These are phyloP conservation scores for Microsporum ferrugineum DNA, from an alignment of 2,329 filamentous ascomycete genomes.

Conservation along the genomic window DNA sequence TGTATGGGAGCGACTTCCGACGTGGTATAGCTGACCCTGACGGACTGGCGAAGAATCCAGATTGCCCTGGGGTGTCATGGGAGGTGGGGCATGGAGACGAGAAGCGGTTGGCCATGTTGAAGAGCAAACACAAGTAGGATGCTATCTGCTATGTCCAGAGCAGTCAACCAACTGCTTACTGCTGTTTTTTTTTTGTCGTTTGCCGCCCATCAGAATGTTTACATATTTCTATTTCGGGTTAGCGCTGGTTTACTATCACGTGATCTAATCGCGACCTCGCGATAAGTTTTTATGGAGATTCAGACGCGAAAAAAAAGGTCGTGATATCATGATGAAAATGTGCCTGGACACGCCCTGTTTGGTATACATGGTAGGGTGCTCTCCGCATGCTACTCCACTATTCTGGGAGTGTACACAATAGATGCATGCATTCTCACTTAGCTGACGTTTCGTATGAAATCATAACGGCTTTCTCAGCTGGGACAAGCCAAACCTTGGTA, in stretches of 20 bases:
- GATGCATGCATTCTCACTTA: too few species aligned
- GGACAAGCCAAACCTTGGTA: neutral
- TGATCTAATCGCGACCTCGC: neutral
- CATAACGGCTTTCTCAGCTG: neutral
- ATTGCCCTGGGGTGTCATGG: constrained; percentile 34
- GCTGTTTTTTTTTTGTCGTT: neutral
- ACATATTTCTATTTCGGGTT: constrained; percentile 6
- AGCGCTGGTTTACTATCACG: neutral
- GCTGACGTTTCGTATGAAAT: neutral
- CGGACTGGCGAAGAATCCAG: constrained; percentile 27
- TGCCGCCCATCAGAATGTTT: neutral
- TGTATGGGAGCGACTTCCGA: neutral
- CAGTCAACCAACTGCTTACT: neutral
- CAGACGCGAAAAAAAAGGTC: neutral
- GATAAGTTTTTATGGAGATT: neutral
- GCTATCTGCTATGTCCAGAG: neutral
- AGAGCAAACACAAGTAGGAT: neutral
- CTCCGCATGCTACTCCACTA: too few species aligned
- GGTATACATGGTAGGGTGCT: too few species aligned
- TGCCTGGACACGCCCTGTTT: neutral
- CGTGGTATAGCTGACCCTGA: constrained; percentile 29
- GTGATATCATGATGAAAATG: neutral
- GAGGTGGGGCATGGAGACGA: constrained; percentile 30
- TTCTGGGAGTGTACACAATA: too few species aligned
- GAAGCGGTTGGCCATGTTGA: constrained; percentile 16